Base-by-base conservation (phyloP, 2,329 filamentous ascomycete genomes). In the Ceratocystis ficicola region DNA sequence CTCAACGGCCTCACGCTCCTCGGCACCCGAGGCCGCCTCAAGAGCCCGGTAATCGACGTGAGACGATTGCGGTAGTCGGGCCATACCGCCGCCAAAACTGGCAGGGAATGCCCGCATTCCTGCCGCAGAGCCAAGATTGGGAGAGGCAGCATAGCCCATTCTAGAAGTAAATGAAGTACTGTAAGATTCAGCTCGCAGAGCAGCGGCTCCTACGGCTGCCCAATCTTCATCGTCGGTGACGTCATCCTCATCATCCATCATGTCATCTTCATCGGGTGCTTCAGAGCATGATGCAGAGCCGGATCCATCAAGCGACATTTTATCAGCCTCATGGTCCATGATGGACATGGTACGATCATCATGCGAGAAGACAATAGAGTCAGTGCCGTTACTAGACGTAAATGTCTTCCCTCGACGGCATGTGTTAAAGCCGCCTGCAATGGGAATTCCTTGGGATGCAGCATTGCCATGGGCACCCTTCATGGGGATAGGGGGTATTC, bases 171-270 rank as follows among this genome's bases (percentile, higher is more conserved):
- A 70, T 80, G 86, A 81, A 71, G 76, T 81, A 65, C 81, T 80
- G 71, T 86, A 86, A 5, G 84, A 86, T 62, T 81, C 81, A 67
- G 83, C 83, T 69, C 92, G 86, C 70, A 96, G 82, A 70, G 90
- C 89, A 65, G 88, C 90, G 36, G 92, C 90, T 65, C 91, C 93
- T 69, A 96, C 88, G 64, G 88, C 85, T 60, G 89, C 90, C 92
- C 93, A 96, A 76, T 97, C 92, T 76, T 97, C 93, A 73, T 96
- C 90, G 73, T 97, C 94, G 28, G 94, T 97, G 68, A 89, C 83
- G 73, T 96, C 90, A 70, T 88, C 86, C 68, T 89, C 85, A 72
- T 95, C 88, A 70, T 90, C 87, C 71, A 86, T 85, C 78, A 86
- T 83, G 70, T 78, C 78, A 68, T 84, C 80, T 68, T 86, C 82